Base-by-base conservation (phyloP, 305 asterid species). In the Nicotiana rustica region DNA sequence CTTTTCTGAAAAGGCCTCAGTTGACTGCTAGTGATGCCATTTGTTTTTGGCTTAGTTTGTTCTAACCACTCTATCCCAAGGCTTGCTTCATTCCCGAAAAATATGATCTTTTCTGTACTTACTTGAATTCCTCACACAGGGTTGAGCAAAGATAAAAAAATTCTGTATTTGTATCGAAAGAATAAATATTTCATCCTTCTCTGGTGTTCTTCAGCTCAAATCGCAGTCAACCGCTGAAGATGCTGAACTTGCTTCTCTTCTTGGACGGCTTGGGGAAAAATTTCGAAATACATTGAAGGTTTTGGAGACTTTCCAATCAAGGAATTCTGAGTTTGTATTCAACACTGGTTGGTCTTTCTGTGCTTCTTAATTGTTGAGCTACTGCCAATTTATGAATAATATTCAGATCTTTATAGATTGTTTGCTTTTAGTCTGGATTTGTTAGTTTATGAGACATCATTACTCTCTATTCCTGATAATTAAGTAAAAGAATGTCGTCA, bases 241-340 rank as follows among this genome's bases (percentile, higher is more conserved):
- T 83, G 84, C 89, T 85, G 94, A 90, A 83, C 83, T 90, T 83
- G 87, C 87, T 84, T 81, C 91, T 73, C 83, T 88, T 79, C 85
- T 93, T 85, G 85, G 80, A 86, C 89, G 86, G 79, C 90, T 94
- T 61, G 90, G 85, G 80, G 93, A 88, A 79, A 96, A 91, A 80
- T 88, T 96, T 76, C 86, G 80, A 78, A 85, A 84, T 82, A 85
- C 94, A 4, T 84, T 94, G 87, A 87, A 89, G 85, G 84, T 85
- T 71, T 79, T 94, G 89, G 96, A 90, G 82, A 12, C 64, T 81
- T 92, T 91, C 84, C 99, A 96, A 82, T 83, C 92, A 69, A 94
- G 67, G 83, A 94, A 94, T 86, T 93, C 99, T 4, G 99, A 96
- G 79, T 87, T 88, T 86, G 84, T 94, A 60, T 96, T 93, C 85